phyloP scores from a whole-genome alignment of 495 filamentous ascomycete species.

The Sabuloglossum arenarium region DNA sequence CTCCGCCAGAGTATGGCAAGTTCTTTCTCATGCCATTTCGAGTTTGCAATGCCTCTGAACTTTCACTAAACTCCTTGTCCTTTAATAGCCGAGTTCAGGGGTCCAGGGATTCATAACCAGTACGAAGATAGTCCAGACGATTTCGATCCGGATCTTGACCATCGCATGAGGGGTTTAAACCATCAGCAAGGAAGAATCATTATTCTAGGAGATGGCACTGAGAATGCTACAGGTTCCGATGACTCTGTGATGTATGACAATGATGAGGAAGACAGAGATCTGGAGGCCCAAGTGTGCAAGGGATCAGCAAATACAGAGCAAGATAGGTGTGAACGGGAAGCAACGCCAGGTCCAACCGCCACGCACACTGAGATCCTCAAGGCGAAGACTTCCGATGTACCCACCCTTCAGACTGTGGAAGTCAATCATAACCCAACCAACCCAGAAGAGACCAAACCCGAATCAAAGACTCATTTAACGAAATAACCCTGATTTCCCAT shows the following conservation, averaged over 20 bases:
- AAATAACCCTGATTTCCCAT: neutral
- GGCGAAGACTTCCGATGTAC: neutral
- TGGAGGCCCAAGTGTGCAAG: constrained; percentile 32
- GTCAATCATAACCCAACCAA: neutral
- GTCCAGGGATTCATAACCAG: constrained; percentile 72
- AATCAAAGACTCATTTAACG: neutral
- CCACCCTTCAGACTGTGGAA: neutral
- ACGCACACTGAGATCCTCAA: neutral
- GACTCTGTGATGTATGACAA: constrained; percentile 88
- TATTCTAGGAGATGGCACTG: constrained; percentile 81
- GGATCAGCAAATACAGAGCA: constrained; percentile 2
- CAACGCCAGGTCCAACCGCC: neutral
- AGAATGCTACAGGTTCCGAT: constrained; percentile 65
- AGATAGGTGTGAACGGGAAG: constrained; percentile 1
- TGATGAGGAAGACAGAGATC: constrained; percentile 63
- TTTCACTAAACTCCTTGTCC: constrained; percentile 26
- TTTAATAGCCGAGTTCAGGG: constrained; percentile 80
- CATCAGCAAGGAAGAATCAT: constrained; percentile 57
- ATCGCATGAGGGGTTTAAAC: constrained; percentile 12
- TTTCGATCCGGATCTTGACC: constrained; percentile 66
- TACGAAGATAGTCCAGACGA: constrained; percentile 80
- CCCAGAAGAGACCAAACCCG: neutral
- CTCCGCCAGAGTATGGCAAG: constrained; percentile 99
- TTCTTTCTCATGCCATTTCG: constrained; percentile 21
- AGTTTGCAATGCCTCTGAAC: constrained; percentile 1